Conservation (phyloP, 2,329 filamentous ascomycete species). For the Xylaria sp. region DNA sequence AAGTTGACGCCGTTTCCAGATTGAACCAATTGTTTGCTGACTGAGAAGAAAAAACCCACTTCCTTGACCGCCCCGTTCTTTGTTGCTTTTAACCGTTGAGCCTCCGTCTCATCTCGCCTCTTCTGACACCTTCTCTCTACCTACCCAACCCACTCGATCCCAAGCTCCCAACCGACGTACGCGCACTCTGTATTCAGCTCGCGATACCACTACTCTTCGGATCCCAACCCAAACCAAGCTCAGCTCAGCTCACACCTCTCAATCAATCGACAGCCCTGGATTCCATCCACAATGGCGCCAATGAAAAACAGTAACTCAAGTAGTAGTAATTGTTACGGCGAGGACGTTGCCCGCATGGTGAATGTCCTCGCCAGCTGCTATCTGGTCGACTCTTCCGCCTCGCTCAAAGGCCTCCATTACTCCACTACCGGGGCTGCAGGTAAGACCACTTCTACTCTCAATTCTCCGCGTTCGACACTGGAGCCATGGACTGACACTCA, state of each 20-base stretch:
- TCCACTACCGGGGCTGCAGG: conserved; percentile 89
- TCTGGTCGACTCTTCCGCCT: conserved; percentile 74
- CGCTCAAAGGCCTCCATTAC: conserved; percentile 87
- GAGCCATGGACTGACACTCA: conserved; percentile 4
- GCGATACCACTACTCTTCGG: too few relatives aligned
- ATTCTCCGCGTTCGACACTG: not conserved
- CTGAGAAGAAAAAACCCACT: conserved; percentile 4
- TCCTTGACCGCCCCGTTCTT: conserved; percentile 23
- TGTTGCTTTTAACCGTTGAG: conserved; percentile 17
- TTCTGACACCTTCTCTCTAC: not conserved
- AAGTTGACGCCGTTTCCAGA: conserved; percentile 20
- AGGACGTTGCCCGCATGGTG: conserved; percentile 66
- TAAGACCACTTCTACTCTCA: conserved; percentile 48
- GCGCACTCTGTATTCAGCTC: too few relatives aligned
- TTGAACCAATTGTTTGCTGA: not conserved
- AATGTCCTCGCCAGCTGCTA: conserved; percentile 93
- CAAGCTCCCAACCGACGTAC: not conserved
- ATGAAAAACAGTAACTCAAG: conserved; percentile 74
- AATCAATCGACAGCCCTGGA: conserved; percentile 36
- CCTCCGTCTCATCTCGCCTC: conserved; percentile 9
- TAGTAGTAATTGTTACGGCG: conserved; percentile 82
- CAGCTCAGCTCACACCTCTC: not conserved
- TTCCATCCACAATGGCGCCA: conserved; percentile 60
- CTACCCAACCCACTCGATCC: not conserved
- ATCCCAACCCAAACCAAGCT: too few relatives aligned